Evolutionary conservation across 2,329 filamentous ascomycete genomes (phyloP), one percentile per base, ranked within the genome.

Genomic region (Leptodontidium sp.): DNA sequence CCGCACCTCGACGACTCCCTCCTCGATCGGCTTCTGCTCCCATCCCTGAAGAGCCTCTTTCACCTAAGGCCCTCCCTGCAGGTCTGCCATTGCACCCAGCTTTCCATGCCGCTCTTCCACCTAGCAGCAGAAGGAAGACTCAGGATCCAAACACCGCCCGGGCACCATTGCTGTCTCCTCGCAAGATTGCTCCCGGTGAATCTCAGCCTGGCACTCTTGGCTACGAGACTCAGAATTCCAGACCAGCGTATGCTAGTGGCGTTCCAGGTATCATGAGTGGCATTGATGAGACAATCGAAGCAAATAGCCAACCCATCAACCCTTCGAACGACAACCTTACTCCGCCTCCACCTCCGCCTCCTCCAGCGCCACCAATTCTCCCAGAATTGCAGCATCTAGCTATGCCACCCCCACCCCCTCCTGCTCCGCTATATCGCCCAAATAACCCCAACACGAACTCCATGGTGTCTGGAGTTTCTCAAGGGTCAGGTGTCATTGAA

Each of bases 341-440:
- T 29, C 84, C 84, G 0, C 85, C 84, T 0, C 84, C 84, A 1
- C 85, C 86, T 0, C 85, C 86, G 0, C 86, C 87, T 0, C 84
- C 86, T 1, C 83, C 82, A 0, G 76, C 78, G 11, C 81, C 86
- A 4, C 84, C 86, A 0, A 82, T 90, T 71, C 77, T 91, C 45
- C 88, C 86, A 78, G 88, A 91, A 77, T 82, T 91, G 12, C 86
- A 88, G 72, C 88, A 91, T 77, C 78, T 91, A 32, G 87, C 87
- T 26, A 82, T 80, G 29, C 88, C 88, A 1, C 88, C 88, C 0
- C 88, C 88, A 0, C 88, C 88, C 0, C 88, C 88, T 0, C 88
- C 88, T 0, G 84, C 87, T 0, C 88, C 88, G 0, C 78, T 89
- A 4, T 85, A 85, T 0, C 80, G 83, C 63, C 71, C 70, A 14